Evolutionary conservation across 257 asterid species (phyloP), one percentile per base, ranked within the genome.

Genomic region (Lavandula angustifolia): DNA sequence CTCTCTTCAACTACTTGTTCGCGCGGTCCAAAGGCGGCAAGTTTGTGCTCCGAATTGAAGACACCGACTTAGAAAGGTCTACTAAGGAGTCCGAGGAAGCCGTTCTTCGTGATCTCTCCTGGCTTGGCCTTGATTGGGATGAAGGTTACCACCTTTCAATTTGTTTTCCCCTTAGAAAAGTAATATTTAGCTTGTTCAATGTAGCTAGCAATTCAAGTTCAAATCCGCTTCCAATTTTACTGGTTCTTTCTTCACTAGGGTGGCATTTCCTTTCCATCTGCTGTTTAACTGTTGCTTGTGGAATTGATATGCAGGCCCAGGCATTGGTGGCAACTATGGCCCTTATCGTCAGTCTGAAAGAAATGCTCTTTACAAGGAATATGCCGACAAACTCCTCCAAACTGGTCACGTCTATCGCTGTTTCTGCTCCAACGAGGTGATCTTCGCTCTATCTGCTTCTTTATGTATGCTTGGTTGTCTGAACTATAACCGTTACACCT

Each of bases 111-210:
- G 99, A 92, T 84, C 95, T 92, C 73, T 60, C 92, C 11, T 92
- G 99, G 97, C 90, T 92, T 40, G 99, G 97, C 57, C 97, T 92
- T 65, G 73, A 69, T 55, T 92, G 97, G 95, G 99, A 89, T 50
- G 99, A 92, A 89, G 98, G 98, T 91, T 22, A 22, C 27, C 27
- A 22, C 27, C 27, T 22, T 22, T 22, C 27, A 22, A 22, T 34
- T 6, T 34, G 2, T 34, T 34, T 34, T 34, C 3, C 7, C 3
- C 34, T n/a, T n/a, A n/a, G n/a, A n/a, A n/a, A n/a, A n/a, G n/a
- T n/a, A n/a, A n/a, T n/a, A n/a, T n/a, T n/a, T n/a, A n/a, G n/a
- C n/a, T n/a, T n/a, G n/a, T n/a, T n/a, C n/a, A n/a, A n/a, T n/a
- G n/a, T n/a, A n/a, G n/a, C n/a, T n/a, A n/a, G n/a, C n/a, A n/a